Evolutionary conservation across 2,329 filamentous ascomycete genomes (phyloP), one percentile per base, ranked within the genome.

Genomic region (Paecilomyces dactylethromorphus): DNA sequence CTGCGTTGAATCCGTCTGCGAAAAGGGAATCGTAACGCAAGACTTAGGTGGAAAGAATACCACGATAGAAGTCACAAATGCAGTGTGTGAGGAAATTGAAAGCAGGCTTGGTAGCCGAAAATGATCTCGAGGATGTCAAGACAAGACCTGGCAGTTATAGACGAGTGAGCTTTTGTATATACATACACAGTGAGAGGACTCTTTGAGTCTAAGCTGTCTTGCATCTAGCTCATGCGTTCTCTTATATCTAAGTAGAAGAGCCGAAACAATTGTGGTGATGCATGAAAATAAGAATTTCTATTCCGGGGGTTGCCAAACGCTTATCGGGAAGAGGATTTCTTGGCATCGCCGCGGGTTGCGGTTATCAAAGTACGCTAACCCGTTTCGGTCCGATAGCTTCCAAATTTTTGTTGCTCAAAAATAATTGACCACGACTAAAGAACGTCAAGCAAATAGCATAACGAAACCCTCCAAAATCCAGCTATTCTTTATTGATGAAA

Each of bases 1-100:
- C 54, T 81, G 82, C 22, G 80, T 87, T 12, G 86, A 88, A 69
- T 82, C 82, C 60, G 84, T 87, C 13, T 83, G 82, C 10, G 82
- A 82, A 18, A 67, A 76, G 24, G 80, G 79, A 0, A 69, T 86
- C 33, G 76, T 82, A 61, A 88, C 86, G 2, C 79, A 73, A 32
- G 85, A 88, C 69, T 79, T 88, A 64, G 84, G 83, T 49, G 86
- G 86, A 0, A 76, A 73, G 22, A 80, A 80, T 2, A 49, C 22
- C 8, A 56, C 35, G 15, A 2, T 29, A 5, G 56, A 57, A 32
- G 52, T 58, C 24, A 58, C 52, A 6, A 52, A 58, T 49, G 53
- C 57, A 32, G 57, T 58, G 10, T 58, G 57, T 33, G 57, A 58
- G 13, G 57, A 58, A n/a, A 55, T 58, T 31, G 57, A 58, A 53